Percentiles rank a stretch among this genome's conserved stretches.
These are phyloP conservation scores for Litchi chinensis DNA, from an alignment of 345 rosid genomes.

Conservation along the genomic window DNA sequence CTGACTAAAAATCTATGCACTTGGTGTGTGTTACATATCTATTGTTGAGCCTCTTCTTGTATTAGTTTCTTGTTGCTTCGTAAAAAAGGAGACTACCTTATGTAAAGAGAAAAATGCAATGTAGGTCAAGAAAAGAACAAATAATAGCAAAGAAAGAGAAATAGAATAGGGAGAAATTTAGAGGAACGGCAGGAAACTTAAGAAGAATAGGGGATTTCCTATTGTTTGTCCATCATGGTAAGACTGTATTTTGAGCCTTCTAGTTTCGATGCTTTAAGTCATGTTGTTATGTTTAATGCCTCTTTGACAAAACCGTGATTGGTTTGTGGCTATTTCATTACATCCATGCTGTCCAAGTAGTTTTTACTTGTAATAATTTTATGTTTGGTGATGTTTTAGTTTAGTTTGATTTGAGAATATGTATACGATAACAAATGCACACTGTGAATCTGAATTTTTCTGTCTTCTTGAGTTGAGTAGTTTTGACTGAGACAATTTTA, in stretches of 20 bases:
- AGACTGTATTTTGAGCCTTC: background rate
- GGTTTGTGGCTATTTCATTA: background rate
- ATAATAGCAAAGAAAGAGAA: background rate
- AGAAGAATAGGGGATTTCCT: background rate
- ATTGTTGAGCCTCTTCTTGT: too few relatives aligned
- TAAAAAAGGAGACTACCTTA: background rate
- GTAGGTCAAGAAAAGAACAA: too few relatives aligned
- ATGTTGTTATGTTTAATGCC: background rate
- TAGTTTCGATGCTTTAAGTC: background rate
- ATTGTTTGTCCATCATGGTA: background rate
- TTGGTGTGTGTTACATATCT: too few relatives aligned
- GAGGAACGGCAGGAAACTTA: too few relatives aligned
- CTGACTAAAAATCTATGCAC: background rate
- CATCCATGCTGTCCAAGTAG: background rate
- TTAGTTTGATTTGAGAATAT: background rate
- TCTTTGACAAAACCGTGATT: background rate
- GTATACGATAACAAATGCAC: background rate
- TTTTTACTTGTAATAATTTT: background rate
- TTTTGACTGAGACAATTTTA: background rate
- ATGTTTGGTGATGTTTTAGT: background rate
- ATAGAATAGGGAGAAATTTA: background rate
- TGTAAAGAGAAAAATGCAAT: background rate
- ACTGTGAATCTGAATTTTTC: background rate
- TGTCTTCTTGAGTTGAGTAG: background rate
- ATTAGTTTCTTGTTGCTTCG: background rate